phyloP scores from a whole-genome alignment of 1,139 yeast genomes.

The Geotrichum cucujoidarum region DNA sequence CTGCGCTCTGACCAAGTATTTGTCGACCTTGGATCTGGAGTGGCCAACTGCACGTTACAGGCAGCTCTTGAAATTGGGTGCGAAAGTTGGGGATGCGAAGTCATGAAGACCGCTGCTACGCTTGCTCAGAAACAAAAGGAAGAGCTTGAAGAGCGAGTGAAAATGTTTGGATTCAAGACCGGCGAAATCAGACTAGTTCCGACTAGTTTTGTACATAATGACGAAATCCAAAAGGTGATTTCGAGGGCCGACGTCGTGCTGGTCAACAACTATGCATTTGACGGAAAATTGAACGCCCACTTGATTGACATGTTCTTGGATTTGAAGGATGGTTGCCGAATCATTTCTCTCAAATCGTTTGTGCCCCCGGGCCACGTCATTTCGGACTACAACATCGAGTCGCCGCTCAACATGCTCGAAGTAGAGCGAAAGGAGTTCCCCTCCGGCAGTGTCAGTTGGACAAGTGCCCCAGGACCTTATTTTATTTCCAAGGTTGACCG shows the following conservation, averaged over 20 bases:
- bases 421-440: constrained; percentile 65
- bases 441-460: constrained; percentile 81
- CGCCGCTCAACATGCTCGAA: constrained; percentile 53
- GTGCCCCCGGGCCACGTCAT: constrained; percentile 52
- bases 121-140: constrained; percentile 57
- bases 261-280: constrained; percentile 80
- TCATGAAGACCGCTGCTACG: constrained; percentile 76
- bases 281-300: constrained; percentile 60
- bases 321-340: constrained; percentile 67
- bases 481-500: constrained; percentile 67
- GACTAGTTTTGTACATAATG: constrained; percentile 64
- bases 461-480: constrained; percentile 76
- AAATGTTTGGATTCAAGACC: constrained; percentile 57
- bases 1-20: constrained; percentile 53
- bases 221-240: constrained; percentile 49
- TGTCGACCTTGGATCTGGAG: constrained; percentile 89
- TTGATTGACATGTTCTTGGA: constrained; percentile 63
- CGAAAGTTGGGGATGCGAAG: constrained; percentile 81
- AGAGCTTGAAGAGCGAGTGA: constrained; percentile 56
- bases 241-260: constrained; percentile 65
- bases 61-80: constrained; percentile 87
- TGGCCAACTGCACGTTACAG: constrained; percentile 85
- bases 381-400: constrained; percentile 49
- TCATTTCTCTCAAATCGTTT: constrained; percentile 72
- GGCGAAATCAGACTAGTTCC: constrained; percentile 57